Evolutionary conservation across 306 rosid genomes (phyloP).

Genomic region (Cucumis sativus): Cucumber_9930_V3 NC_026660.2:4351501-4352000

Average conservation of each 20-base stretch:
- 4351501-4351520: slow-evolving; percentile 25
- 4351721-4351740: background rate
- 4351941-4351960: too few relatives aligned
- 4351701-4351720: background rate
- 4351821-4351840: too few relatives aligned
- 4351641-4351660: slow-evolving; percentile 1
- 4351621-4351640: background rate
- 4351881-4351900: too few relatives aligned
- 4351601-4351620: background rate
- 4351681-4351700: background rate
- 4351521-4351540: slow-evolving; percentile 52
- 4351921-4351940: too few relatives aligned
- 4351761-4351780: background rate
- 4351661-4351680: background rate
- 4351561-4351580: slow-evolving; percentile 74
- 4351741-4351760: too few relatives aligned
- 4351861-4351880: too few relatives aligned
- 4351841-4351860: too few relatives aligned
- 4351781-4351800: too few relatives aligned
- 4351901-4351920: too few relatives aligned
- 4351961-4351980: too few relatives aligned
- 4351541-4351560: slow-evolving; percentile 83
- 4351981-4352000: too few relatives aligned
- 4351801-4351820: too few relatives aligned
- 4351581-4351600: slow-evolving; percentile 56